phyloP scores from a whole-genome alignment of 2,329 filamentous ascomycete species.

The Diaporthe australafricana region DNA sequence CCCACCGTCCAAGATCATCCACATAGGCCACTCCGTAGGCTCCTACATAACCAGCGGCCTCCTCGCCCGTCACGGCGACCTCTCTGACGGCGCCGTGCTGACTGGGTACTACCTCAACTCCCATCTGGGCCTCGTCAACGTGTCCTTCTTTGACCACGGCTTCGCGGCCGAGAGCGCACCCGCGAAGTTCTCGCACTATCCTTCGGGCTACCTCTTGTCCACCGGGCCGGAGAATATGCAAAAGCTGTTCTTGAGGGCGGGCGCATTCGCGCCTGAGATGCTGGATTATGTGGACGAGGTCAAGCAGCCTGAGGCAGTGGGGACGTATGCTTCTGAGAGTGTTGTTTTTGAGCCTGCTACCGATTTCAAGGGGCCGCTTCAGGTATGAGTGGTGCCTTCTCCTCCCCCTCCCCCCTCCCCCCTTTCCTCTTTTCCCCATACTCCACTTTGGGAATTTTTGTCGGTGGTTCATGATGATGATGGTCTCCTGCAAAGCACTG shows the following conservation, averaged over 20 bases:
- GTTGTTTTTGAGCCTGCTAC: slow-evolving; percentile 41
- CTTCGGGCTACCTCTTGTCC: slow-evolving; percentile 43
- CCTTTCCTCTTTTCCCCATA: too few species aligned
- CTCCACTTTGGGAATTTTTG: background rate
- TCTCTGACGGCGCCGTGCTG: slow-evolving; percentile 52
- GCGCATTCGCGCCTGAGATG: slow-evolving; percentile 45
- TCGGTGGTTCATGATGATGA: background rate
- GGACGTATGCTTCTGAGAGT: slow-evolving; percentile 44
- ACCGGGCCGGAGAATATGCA: slow-evolving; percentile 45
- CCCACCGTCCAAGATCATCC: slow-evolving; percentile 46
- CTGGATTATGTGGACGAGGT: slow-evolving; percentile 45
- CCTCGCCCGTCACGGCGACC: slow-evolving; percentile 41
- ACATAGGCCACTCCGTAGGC: slow-evolving; percentile 44
- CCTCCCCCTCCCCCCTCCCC: too few species aligned
- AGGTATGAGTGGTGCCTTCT: slow-evolving; percentile 36
- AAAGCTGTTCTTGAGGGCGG: slow-evolving; percentile 48
- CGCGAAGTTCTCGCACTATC: slow-evolving; percentile 36
- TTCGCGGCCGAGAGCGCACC: slow-evolving; percentile 40
- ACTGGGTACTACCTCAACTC: slow-evolving; percentile 50
- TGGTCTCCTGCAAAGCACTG: background rate
- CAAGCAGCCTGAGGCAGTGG: slow-evolving; percentile 50
- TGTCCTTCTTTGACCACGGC: slow-evolving; percentile 40
- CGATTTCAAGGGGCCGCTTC: slow-evolving; percentile 44
- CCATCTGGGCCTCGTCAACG: slow-evolving; percentile 37
- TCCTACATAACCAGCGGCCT: slow-evolving; percentile 34